Base-by-base conservation (phyloP, 139 green algal species). In the Coelastrella sp. region DNA sequence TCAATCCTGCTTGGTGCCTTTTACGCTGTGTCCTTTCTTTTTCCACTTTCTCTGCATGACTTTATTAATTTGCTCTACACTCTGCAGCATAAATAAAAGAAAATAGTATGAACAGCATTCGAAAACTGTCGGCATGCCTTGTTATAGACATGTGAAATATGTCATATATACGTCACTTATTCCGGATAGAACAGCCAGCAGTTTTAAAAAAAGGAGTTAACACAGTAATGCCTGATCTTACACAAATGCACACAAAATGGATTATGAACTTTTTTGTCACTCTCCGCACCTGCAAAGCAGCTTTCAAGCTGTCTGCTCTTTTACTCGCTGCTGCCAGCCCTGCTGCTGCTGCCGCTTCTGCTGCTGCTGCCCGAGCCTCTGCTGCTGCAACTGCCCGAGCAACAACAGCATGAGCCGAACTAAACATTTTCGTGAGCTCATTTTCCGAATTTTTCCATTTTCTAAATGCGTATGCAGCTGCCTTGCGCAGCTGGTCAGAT, bases 221-320 rank as follows among this genome's bases (percentile, higher is more conserved):
- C 10, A 76, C 68, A 27, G 17, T 6, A 27, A 27, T 27, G 4
- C 14, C 24, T 68, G 11, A 68, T 68, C 11, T 19, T 35, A 84
- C 49, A 84, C 15, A 70, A 73, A 7, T 57, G 25, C 4, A 57
- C 6, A 9, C 9, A 74, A 20, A 20, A 20, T 27, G 14, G 25
- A 11, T 9, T 8, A 76, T 22, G 8, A 22, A n/a, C n/a, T n/a
- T n/a, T n/a, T n/a, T n/a, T n/a, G n/a, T n/a, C n/a, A n/a, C n/a
- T n/a, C n/a, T n/a, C n/a, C n/a, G n/a, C n/a, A 87, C 82, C 60
- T 87, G 82, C n/a, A 87, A 19, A 49, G 82, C 60, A n/a, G 60
- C 82, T 25, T 56, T 59, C n/a, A 87, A 22, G 4, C 82, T 60
- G 5, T 87, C 60, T 7, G 75, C 59, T 87, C 22, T n/a, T 7